Evolutionary conservation across 805 yeast species (phyloP), one percentile per base, ranked within the genome.

Genomic region (Cyberlindnera petersonii): DNA sequence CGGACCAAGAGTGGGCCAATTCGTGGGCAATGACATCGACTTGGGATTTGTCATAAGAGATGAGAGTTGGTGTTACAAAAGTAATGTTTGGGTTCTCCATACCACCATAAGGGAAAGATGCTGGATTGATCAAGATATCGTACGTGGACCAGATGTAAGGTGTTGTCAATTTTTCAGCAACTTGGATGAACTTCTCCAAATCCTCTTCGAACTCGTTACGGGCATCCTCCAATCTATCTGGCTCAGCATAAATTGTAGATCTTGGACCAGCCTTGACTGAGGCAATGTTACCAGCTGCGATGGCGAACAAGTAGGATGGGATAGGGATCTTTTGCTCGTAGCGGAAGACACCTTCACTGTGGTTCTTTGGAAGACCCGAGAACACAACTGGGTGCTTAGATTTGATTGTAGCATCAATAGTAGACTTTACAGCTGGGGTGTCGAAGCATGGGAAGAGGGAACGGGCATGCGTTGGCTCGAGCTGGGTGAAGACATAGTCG

Each of bases 11-110:
- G 60, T 88, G 96, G 1, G 95, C 89, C 49, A 88, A 71, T 61
- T 88, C 96, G 62, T 88, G 96, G 1, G 96, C 96, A 58, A 88
- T 78, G 21, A 88, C 96, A 52, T 84, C 88, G 15, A 87, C 87
- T 48, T 87, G 86, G 41, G 86, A 80, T 42, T 89, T 72, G 61
- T 87, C 95, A 27, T 89, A 88, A 13, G 89, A 75, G 30, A 88
- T 75, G 45, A 88, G 68, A 2, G 96, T 87, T 33, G 96, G 95
- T 0, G 96, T 86, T 8, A 88, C 89, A 63, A 86, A 86, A 1
- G 95, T 86, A 60, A 86, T 78, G 56, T 87, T 86, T 44, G 95
- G 95, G 56, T 86, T 86, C 64, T 88, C 96, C 95, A 88, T 88
- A 39, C 96, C 96, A 46, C 96, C 96, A 54, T 85, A 88, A 3